A percentile compares a stretch with the other conserved stretches of the same genome.
Conservation (phyloP, 225 moss, liverwort and hornwort species). For the Neckera pumila region DNA sequence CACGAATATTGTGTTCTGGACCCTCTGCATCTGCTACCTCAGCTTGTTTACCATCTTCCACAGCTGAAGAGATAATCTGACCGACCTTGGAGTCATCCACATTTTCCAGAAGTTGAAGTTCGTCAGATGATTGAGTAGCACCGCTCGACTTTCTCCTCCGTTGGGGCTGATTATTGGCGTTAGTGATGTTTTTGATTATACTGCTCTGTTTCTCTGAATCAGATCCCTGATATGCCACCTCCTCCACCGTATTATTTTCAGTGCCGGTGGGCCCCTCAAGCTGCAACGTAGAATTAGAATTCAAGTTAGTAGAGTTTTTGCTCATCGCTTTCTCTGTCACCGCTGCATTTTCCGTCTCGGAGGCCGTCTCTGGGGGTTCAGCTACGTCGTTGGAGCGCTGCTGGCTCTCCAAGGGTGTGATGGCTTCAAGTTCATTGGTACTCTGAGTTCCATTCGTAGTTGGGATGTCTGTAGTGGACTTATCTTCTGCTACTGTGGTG, state of each 20-base stretch:
- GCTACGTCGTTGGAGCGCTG: background rate
- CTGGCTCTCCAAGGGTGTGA: background rate
- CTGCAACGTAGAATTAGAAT: background rate
- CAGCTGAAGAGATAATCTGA: background rate
- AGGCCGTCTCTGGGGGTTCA: background rate
- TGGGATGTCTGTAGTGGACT: background rate
- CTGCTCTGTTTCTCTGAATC: background rate
- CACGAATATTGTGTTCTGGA: background rate
- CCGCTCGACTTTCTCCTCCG: background rate
- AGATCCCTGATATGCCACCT: background rate
- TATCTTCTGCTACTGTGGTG: background rate
- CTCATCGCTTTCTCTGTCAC: background rate
- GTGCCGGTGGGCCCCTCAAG: background rate
- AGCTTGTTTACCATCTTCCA: background rate
- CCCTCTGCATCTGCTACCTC: background rate
- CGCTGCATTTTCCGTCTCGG: background rate
- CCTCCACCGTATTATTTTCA: background rate
- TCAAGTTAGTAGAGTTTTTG: background rate
- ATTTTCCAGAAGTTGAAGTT: background rate
- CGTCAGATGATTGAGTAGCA: background rate
- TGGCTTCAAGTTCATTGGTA: background rate
- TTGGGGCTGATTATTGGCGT: background rate
- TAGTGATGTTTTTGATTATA: background rate
- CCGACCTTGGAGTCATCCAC: background rate
- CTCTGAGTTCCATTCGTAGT: background rate